Base-by-base conservation (phyloP, 306 rosid species). In the Acacia crassicarpa region DNA sequence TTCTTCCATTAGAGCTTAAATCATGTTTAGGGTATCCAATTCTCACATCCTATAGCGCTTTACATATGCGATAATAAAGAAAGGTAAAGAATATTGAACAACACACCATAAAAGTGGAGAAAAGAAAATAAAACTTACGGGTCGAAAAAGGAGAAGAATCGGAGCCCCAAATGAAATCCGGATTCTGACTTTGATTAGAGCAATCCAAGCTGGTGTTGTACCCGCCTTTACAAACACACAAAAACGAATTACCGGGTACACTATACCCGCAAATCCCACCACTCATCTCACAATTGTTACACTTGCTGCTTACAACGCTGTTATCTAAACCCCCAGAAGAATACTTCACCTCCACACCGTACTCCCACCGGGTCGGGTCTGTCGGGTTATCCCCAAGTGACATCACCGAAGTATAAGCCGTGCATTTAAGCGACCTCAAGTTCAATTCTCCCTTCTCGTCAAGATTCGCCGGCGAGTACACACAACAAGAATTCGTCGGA, bases 231-330 rank as follows among this genome's bases (percentile, higher is more conserved):
- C 97, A 90, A 2, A 87, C 92, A 79, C 94, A 92, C 1, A 89
- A 69, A 75, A 90, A 92, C 2, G 84, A 85, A 78, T 88, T 46
- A 20, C 78, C 85, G 2, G 88, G 84, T 0, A 87, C 54, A 33
- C 81, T 75, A 12, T 87, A 92, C 59, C 97, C 97, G 45, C 97
- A 90, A 9, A 89, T 74, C 3, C 93, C 97, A n/a, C 87, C 91
- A 58, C 91, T 92, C 56, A 66, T 78, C 85, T 87, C 94, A 22
- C 94, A 92, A 4, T 88, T 68, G 11, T 40, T 83, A 72, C 94
- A 92, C 41, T 87, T 85, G 22, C 78, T 81, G 0, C 75, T 85
- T 33, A 69, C 86, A 13, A 41, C 68, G 71, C 82, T 83, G n/a
- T 25, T 41, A n/a, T 89, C 91, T 73, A 90, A 43, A 30, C 62